Percentiles rank a stretch among this genome's conserved stretches.
phyloP scores from a whole-genome alignment of 2,329 filamentous ascomycete species.

The Aspergillus arachidicola region DNA sequence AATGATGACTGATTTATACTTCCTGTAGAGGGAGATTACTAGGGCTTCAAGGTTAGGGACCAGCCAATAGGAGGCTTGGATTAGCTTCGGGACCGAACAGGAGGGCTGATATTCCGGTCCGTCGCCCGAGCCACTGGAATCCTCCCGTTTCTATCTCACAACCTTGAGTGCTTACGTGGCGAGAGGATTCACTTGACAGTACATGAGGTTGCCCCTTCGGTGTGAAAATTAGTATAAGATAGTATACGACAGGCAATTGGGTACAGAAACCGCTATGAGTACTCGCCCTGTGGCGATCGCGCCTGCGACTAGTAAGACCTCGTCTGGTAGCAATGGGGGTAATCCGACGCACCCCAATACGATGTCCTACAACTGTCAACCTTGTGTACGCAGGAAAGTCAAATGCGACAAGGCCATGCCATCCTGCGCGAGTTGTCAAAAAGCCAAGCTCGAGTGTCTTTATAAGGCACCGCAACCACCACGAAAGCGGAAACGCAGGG shows the following conservation, averaged over 20 bases:
- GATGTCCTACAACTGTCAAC: constrained; percentile 20
- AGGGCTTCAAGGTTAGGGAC: too few species aligned
- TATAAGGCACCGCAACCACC: constrained; percentile 47
- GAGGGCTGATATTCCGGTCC: background rate
- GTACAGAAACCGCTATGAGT: background rate
- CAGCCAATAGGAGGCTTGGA: constrained; percentile 1
- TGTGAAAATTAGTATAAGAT: too few species aligned
- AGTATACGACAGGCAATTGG: too few species aligned
- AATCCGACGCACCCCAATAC: background rate
- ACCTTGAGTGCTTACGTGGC: too few species aligned
- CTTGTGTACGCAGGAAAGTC: constrained; percentile 41
- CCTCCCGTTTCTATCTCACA: too few species aligned
- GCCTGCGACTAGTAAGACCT: constrained; percentile 3
- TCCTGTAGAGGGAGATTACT: background rate
- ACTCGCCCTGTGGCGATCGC: constrained; percentile 6
- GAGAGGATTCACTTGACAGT: too few species aligned
- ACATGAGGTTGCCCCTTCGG: too few species aligned
- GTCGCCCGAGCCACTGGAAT: background rate
- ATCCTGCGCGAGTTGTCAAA: constrained; percentile 38
- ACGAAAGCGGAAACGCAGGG: constrained; percentile 43
- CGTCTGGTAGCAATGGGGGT: too few species aligned
- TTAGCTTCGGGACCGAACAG: background rate
- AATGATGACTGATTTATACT: background rate
- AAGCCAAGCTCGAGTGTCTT: constrained; percentile 39
- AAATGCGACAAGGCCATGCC: constrained; percentile 42